Evolutionary conservation across 2,329 filamentous ascomycete species (phyloP).

Genomic region (Fusarium sp.): DNA sequence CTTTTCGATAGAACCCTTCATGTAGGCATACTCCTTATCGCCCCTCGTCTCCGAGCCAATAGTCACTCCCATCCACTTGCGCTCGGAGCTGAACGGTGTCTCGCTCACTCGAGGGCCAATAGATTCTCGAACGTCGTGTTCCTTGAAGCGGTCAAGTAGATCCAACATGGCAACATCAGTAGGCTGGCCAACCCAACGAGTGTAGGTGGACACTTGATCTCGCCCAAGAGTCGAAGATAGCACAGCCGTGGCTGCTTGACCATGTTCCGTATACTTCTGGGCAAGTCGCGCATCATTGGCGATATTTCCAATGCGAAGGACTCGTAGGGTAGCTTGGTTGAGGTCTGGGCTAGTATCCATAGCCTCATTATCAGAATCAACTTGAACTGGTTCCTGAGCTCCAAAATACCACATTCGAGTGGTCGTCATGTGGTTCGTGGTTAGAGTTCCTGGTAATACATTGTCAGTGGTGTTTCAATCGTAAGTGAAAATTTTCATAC

Average conservation of each 20-base stretch:
- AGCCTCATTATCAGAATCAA: constrained; percentile 66
- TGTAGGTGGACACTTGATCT: constrained; percentile 73
- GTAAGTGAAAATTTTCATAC: constrained; percentile 51
- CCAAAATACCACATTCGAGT: constrained; percentile 98
- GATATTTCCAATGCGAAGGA: constrained; percentile 93
- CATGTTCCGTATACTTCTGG: constrained; percentile 75
- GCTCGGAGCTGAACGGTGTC: constrained; percentile 94
- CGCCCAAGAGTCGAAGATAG: constrained; percentile 83
- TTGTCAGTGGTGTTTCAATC: constrained; percentile 25
- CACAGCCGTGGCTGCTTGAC: constrained; percentile 77
- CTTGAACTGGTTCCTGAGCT: constrained; percentile 63
- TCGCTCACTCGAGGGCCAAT: constrained; percentile 86
- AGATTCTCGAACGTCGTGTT: constrained; percentile 89
- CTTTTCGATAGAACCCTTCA: constrained; percentile 94
- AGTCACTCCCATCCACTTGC: constrained; percentile 99
- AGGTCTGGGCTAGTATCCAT: constrained; percentile 65
- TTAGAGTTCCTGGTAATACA: constrained; percentile 77
- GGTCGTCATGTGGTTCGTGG: constrained; percentile 98
- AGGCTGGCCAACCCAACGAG: constrained; percentile 95
- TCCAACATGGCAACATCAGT: constrained; percentile 98
- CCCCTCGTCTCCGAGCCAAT: constrained; percentile 72
- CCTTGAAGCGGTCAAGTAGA: constrained; percentile 88
- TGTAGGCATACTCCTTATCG: constrained; percentile 86
- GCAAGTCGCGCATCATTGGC: constrained; percentile 93
- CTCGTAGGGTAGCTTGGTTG: constrained; percentile 80